These are phyloP conservation scores for Apiotrichum brassicae DNA, from an alignment of 1,284 basidiomycete species.

Conservation along the genomic window DNA sequence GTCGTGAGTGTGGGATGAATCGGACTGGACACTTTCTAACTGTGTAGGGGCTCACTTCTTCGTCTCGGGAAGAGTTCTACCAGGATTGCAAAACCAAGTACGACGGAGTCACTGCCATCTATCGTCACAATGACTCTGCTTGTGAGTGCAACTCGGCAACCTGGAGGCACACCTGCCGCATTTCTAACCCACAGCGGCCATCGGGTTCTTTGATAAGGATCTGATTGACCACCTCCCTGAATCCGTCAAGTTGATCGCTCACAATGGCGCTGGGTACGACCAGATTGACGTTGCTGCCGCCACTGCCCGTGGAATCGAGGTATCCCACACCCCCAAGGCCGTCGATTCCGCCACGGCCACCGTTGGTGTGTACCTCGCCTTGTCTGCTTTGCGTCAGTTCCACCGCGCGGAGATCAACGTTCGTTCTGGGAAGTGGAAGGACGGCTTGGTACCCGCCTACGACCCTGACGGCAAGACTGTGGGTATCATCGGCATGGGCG, in stretches of 20 bases:
- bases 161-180: slow-evolving; percentile 51
- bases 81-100: slow-evolving; percentile 66
- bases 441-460: slow-evolving; percentile 53
- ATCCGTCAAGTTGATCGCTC: slow-evolving; percentile 74
- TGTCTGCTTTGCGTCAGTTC: slow-evolving; percentile 77
- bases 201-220: slow-evolving; percentile 74
- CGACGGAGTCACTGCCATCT: slow-evolving; percentile 66
- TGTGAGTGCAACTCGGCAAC: slow-evolving; percentile 17
- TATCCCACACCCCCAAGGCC: slow-evolving; percentile 86
- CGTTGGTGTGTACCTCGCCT: slow-evolving; percentile 73
- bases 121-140: slow-evolving; percentile 53
- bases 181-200: slow-evolving; percentile 51
- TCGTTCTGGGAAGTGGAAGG: slow-evolving; percentile 55
- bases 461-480: slow-evolving; percentile 74
- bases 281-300: slow-evolving; percentile 71
- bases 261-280: slow-evolving; percentile 90
- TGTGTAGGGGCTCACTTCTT: slow-evolving; percentile 59
- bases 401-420: slow-evolving; percentile 64
- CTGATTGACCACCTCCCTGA: slow-evolving; percentile 62
- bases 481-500: slow-evolving; percentile 82
- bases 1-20: slow-evolving; percentile 54
- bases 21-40: background rate
- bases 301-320: slow-evolving; percentile 65
- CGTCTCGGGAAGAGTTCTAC: slow-evolving; percentile 62
- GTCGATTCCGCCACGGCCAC: slow-evolving; percentile 91